phyloP scores from a whole-genome alignment of 1,284 basidiomycete genomes.

The Ceratobasidium papillatum region DNA sequence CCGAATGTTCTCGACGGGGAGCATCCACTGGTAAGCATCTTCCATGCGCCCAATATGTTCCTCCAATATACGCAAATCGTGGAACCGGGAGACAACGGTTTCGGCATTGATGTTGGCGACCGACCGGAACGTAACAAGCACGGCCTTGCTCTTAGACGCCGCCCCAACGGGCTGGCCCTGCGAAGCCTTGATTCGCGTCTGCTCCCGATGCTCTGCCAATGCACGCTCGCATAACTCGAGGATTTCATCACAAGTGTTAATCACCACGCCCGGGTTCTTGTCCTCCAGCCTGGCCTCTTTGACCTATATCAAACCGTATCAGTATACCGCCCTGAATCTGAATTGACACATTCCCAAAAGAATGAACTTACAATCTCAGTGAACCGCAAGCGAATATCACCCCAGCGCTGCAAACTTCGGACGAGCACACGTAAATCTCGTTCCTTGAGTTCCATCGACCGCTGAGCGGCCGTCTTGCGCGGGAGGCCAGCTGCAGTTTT shows the following conservation, averaged over 20 bases:
- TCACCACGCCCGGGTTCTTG: constrained; percentile 94
- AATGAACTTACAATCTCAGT: constrained; percentile 81
- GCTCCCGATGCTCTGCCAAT: constrained; percentile 83
- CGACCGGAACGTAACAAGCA: constrained; percentile 88
- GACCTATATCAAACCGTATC: constrained; percentile 61
- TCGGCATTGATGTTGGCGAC: constrained; percentile 97
- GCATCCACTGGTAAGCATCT: constrained; percentile 81
- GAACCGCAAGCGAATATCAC: constrained; percentile 94
- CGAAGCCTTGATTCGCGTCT: constrained; percentile 77
- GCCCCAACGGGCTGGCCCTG: constrained; percentile 87
- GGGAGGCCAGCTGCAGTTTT: constrained; percentile 69
- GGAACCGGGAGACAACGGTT: constrained; percentile 89
- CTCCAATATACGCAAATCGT: constrained; percentile 89
- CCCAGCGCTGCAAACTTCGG: constrained; percentile 96
- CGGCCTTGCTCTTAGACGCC: constrained; percentile 84
- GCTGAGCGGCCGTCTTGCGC: constrained; percentile 87
- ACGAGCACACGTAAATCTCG: constrained; percentile 96
- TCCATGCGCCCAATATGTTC: constrained; percentile 74
- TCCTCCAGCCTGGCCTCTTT: constrained; percentile 91
- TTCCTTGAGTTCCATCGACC: constrained; percentile 96
- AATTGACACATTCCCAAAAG: constrained; percentile 12
- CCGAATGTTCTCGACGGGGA: constrained; percentile 92
- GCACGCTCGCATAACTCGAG: constrained; percentile 86
- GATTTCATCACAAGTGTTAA: constrained; percentile 92
- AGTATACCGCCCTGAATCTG: constrained; percentile 39